These are phyloP conservation scores for Neodidymelliopsis sp. DNA, from an alignment of 2,329 filamentous ascomycete species.

Conservation along the genomic window DNA sequence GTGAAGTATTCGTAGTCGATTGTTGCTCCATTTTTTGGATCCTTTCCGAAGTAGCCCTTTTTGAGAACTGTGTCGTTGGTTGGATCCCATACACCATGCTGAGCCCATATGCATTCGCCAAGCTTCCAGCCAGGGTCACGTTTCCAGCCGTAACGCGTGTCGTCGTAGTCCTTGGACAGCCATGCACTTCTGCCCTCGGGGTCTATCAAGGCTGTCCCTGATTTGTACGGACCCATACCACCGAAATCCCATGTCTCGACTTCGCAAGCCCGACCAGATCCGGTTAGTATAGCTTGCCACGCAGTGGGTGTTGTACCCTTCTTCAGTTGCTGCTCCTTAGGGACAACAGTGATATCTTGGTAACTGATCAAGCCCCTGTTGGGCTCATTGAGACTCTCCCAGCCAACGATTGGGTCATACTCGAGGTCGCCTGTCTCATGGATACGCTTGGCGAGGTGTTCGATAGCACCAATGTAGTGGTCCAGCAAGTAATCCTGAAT, in stretches of 20 bases:
- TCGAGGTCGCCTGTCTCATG: constrained; percentile 89
- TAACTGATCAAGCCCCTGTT: constrained; percentile 87
- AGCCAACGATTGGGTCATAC: constrained; percentile 87
- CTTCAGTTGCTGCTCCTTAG: constrained; percentile 85
- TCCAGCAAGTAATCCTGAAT: constrained; percentile 94
- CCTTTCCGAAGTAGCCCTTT: constrained; percentile 87
- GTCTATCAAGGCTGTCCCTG: constrained; percentile 82
- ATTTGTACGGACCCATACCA: constrained; percentile 88
- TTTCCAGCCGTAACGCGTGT: constrained; percentile 88
- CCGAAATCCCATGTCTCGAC: constrained; percentile 94
- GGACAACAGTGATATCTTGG: constrained; percentile 80
- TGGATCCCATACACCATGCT: constrained; percentile 95
- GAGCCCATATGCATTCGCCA: constrained; percentile 95
- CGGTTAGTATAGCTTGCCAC: constrained; percentile 91
- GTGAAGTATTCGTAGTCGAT: constrained; percentile 88
- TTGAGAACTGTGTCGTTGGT: constrained; percentile 76
- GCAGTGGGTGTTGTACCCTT: constrained; percentile 93
- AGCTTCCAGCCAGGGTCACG: constrained; percentile 88
- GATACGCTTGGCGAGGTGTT: constrained; percentile 82
- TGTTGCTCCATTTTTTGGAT: constrained; percentile 74
- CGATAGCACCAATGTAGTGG: constrained; percentile 83
- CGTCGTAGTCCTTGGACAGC: constrained; percentile 83
- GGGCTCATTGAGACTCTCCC: constrained; percentile 96
- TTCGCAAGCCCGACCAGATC: constrained; percentile 90
- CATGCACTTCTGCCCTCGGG: constrained; percentile 86